Conservation (phyloP, 192 early-diverging fungal genomes). For the Rhizophlyctis rosea region DNA sequence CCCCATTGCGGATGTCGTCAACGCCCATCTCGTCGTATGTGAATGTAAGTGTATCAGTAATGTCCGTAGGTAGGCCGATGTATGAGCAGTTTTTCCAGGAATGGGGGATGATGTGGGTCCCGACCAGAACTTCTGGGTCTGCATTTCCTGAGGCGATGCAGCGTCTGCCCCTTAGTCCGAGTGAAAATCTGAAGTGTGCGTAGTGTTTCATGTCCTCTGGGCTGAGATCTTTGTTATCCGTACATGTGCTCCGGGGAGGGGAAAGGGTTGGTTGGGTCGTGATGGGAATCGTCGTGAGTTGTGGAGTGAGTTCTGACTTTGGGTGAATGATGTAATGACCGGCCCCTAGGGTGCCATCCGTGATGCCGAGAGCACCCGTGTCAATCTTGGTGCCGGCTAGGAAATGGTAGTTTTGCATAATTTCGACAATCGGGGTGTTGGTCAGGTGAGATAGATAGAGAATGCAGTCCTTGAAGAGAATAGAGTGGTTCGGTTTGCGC, state of each 20-base stretch:
- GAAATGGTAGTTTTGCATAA: background rate
- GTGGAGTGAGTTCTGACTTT: background rate
- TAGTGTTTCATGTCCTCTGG: constrained; percentile 1
- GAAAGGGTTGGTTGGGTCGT: background rate
- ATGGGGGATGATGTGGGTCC: constrained; percentile 9
- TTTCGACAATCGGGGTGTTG: background rate
- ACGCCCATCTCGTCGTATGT: background rate
- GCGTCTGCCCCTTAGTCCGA: constrained; percentile 8
- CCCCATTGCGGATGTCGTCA: constrained; percentile 14
- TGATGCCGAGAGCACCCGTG: too few species aligned
- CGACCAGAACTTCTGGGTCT: constrained; percentile 4
- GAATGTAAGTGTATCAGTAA: constrained; percentile 3
- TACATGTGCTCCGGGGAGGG: background rate
- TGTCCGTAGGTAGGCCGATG: constrained; percentile 7
- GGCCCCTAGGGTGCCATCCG: background rate
- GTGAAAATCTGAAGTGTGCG: constrained; percentile 7
- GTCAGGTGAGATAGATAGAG: background rate
- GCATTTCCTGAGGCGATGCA: constrained; percentile 5
- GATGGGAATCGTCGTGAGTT: background rate
- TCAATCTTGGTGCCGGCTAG: background rate
- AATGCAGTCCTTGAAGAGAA: background rate
- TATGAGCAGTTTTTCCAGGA: constrained; percentile 5
- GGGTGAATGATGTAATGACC: background rate
- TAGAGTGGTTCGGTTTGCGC: background rate
- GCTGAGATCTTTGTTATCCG: background rate